A percentile compares a stretch with the other conserved stretches of the same genome.
Evolutionary conservation across 495 filamentous ascomycete genomes (phyloP).

Genomic region (Daldinia bambusicola): DNA sequence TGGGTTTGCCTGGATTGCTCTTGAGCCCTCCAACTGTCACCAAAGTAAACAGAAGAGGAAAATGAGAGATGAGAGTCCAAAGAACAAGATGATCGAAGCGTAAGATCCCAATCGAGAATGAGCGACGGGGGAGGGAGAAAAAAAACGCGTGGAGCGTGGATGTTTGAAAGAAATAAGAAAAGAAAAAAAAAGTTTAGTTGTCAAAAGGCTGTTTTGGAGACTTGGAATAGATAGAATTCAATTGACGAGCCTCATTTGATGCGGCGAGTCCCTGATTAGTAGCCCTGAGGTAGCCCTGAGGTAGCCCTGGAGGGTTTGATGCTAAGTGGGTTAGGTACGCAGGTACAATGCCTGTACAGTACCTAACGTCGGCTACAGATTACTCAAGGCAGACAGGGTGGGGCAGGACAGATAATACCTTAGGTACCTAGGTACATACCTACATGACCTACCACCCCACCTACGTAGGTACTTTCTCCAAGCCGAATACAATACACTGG

Average conservation of each 20-base stretch:
- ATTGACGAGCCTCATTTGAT: conserved; percentile 11
- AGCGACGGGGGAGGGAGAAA: conserved; percentile 15
- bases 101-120: conserved; percentile 29
- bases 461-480: not conserved
- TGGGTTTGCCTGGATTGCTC: not conserved
- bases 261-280: conserved; percentile 4
- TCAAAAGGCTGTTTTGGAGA: conserved; percentile 1
- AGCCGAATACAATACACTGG: not conserved
- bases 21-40: conserved; percentile 8
- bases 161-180: conserved; percentile 7
- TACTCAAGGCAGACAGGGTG: not conserved
- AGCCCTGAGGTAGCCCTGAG: no score
- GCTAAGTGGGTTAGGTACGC: not conserved
- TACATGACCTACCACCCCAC: not conserved
- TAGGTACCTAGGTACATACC: not conserved
- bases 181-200: conserved; percentile 5
- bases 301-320: no score
- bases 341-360: no score
- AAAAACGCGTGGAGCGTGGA: conserved; percentile 2
- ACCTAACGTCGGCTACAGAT: not conserved
- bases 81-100: conserved; percentile 23
- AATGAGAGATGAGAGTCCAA: conserved; percentile 30
- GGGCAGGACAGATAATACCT: no score
- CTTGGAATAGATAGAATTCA: conserved; percentile 13
- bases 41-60: conserved; percentile 15